A percentile compares a stretch with the other conserved stretches of the same genome.
phyloP scores from a whole-genome alignment of 2,329 filamentous ascomycete genomes.

The Trichoderma asperellum region DNA sequence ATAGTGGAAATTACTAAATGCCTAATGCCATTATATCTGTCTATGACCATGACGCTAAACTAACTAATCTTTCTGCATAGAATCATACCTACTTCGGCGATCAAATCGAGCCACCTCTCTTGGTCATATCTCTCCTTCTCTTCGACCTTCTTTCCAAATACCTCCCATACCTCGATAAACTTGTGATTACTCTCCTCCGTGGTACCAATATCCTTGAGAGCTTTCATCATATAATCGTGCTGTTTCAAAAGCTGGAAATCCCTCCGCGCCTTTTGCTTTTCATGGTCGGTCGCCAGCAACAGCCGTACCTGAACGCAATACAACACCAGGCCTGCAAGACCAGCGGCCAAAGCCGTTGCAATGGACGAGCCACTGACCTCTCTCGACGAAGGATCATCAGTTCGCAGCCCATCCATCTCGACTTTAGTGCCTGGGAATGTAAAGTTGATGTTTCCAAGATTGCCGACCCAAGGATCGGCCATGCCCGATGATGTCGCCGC shows the following conservation, averaged over 20 bases:
- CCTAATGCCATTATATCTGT: neutral
- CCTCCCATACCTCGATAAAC: conserved; percentile 38
- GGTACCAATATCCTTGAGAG: conserved; percentile 32
- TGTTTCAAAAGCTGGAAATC: conserved; percentile 29
- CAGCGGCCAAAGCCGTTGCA: conserved; percentile 39
- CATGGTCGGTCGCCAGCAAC: conserved; percentile 27
- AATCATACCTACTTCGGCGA: conserved; percentile 28
- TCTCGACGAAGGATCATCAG: neutral
- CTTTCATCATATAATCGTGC: conserved; percentile 32
- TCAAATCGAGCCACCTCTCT: conserved; percentile 30
- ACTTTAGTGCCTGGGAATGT: conserved; percentile 40
- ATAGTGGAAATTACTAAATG: neutral
- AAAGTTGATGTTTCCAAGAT: conserved; percentile 36
- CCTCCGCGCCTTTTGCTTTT: conserved; percentile 30
- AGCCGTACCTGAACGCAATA: conserved; percentile 35
- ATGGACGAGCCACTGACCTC: conserved; percentile 35
- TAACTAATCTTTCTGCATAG: conserved; percentile 28
- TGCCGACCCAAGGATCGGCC: conserved; percentile 31
- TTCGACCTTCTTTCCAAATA: conserved; percentile 33
- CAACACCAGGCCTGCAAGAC: conserved; percentile 40
- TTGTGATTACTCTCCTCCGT: conserved; percentile 33
- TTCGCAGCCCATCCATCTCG: conserved; percentile 23
- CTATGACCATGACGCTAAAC: neutral
- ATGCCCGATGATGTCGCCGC: conserved; percentile 32
- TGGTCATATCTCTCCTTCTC: conserved; percentile 29